Evolutionary conservation across 441 rosid species (phyloP).

Genomic region (Brassica hybrid): DNA sequence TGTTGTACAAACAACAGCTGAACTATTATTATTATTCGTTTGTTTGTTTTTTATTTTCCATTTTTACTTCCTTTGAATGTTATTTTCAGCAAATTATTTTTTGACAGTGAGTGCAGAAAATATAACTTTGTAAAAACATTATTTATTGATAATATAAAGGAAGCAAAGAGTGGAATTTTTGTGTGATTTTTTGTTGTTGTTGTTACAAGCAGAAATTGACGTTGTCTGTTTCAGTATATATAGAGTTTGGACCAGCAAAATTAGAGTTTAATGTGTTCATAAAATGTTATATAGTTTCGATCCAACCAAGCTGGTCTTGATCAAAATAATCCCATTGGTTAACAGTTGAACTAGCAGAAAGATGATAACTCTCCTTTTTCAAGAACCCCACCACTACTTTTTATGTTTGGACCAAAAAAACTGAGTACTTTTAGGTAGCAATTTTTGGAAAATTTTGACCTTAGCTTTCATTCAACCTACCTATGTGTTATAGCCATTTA

Average conservation of each 20-base stretch:
- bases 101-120: constrained; percentile 40
- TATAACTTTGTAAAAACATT: constrained; percentile 44
- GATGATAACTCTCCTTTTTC: constrained; percentile 36
- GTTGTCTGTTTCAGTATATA: no score
- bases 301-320: constrained; percentile 19
- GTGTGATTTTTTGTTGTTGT: constrained; percentile 21
- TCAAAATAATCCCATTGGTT: constrained; percentile 32
- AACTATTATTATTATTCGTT: constrained; percentile 46
- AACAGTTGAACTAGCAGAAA: constrained; percentile 36
- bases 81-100: constrained; percentile 39
- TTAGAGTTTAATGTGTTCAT: constrained; percentile 9
- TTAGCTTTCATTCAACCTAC: constrained; percentile 25
- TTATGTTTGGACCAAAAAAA: constrained; percentile 27
- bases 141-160: constrained; percentile 36
- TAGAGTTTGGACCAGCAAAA: constrained; percentile 4
- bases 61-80: neutral
- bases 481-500: constrained; percentile 33
- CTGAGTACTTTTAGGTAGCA: constrained; percentile 30
- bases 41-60: constrained; percentile 29
- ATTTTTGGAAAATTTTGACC: constrained; percentile 30
- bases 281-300: neutral
- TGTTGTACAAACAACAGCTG: constrained; percentile 84
- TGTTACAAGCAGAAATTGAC: neutral
- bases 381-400: constrained; percentile 19
- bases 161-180: constrained; percentile 39